Evolutionary conservation across 1,284 basidiomycete genomes (phyloP).

Genomic region (Puccinia triticina): DNA sequence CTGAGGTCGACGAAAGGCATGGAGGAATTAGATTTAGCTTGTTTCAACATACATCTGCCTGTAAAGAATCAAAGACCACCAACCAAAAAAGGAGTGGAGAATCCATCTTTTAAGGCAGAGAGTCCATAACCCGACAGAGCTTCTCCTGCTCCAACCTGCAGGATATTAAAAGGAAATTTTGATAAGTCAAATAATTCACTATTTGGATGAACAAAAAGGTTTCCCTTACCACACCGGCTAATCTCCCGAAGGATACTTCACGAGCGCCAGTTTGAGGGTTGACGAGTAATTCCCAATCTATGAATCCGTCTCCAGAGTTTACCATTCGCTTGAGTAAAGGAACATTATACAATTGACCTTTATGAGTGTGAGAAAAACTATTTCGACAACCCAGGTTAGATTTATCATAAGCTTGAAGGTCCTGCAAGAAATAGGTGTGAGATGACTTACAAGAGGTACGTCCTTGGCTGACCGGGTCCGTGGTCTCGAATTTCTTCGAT

Average conservation of each 20-base stretch:
- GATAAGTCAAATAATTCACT: not conserved
- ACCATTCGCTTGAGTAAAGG: slow-evolving; percentile 72
- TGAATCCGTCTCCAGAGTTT: slow-evolving; percentile 61
- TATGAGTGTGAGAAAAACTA: slow-evolving; percentile 88
- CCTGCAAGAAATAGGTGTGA: slow-evolving; percentile 39
- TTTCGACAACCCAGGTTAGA: slow-evolving; percentile 68
- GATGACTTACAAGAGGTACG: slow-evolving; percentile 45
- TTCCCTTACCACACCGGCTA: slow-evolving; percentile 85
- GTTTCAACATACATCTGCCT: not conserved
- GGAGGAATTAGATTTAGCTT: not conserved
- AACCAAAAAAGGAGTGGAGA: slow-evolving; percentile 80
- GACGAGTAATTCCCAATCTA: slow-evolving; percentile 83
- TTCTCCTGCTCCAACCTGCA: slow-evolving; percentile 70
- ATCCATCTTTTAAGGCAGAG: slow-evolving; percentile 73
- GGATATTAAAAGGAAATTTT: slow-evolving; percentile 63
- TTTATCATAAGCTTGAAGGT: slow-evolving; percentile 56
- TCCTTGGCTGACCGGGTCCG: slow-evolving; percentile 10
- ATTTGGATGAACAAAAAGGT: not conserved
- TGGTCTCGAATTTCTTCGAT: slow-evolving; percentile 60
- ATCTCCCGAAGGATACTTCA: slow-evolving; percentile 58
- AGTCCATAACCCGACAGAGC: slow-evolving; percentile 77
- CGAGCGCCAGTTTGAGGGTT: slow-evolving; percentile 68
- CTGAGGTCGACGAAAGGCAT: slow-evolving; percentile 61
- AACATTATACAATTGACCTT: slow-evolving; percentile 79
- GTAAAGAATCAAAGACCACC: slow-evolving; percentile 55